phyloP scores from a whole-genome alignment of 345 rosid species.

The Populus ilicifolia region DNA sequence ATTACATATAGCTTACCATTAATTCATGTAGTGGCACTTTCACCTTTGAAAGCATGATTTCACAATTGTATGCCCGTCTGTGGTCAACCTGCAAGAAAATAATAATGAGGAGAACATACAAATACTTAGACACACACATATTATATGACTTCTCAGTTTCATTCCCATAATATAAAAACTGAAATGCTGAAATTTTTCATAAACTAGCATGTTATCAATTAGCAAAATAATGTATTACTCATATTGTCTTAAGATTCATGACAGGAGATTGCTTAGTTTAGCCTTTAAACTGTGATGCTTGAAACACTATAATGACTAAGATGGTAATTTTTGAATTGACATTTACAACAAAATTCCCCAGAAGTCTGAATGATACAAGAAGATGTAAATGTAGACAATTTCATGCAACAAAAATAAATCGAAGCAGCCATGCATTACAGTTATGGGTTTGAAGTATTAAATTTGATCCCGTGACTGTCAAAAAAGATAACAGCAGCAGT shows the following conservation, averaged over 20 bases:
- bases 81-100: slow-evolving; percentile 70
- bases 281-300: not conserved
- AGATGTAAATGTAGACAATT: not conserved
- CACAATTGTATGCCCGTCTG: slow-evolving; percentile 93
- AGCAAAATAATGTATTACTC: not conserved
- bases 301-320: not conserved
- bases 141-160: not conserved
- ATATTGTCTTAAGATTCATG: not conserved
- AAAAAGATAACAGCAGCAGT: not conserved
- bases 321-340: not conserved
- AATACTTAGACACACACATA: not conserved
- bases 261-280: not conserved
- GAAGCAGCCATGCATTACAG: not conserved
- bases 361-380: not conserved
- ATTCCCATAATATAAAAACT: not conserved
- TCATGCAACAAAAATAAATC: not conserved
- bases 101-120: not conserved
- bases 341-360: not conserved
- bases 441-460: not conserved
- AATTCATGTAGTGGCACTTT: slow-evolving; percentile 77
- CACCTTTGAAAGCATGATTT: slow-evolving; percentile 98
- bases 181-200: not conserved
- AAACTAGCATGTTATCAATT: not conserved
- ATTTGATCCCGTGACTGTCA: not conserved
- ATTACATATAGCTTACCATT: slow-evolving; percentile 49